Percentiles rank a stretch among this genome's conserved stretches.
phyloP scores from a whole-genome alignment of 352 stramenopile species.

The Blastocystis sp. region DNA sequence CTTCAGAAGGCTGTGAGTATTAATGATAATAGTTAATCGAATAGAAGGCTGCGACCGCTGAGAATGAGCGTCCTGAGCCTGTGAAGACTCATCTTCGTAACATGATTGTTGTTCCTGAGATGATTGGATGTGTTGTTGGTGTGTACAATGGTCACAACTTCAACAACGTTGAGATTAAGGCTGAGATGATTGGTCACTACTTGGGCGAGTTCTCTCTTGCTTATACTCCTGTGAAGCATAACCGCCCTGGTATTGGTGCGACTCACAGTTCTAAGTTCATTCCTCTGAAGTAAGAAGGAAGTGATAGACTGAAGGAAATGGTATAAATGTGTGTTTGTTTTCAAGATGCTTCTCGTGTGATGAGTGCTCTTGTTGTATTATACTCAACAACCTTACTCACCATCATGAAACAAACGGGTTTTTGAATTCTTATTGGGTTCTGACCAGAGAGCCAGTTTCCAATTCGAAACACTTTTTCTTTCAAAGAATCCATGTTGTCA shows the following conservation, averaged over 20 bases:
- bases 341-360: no score
- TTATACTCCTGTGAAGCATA: constrained; percentile 90
- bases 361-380: no score
- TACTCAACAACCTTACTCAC: no score
- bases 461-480: no score
- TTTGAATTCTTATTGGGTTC: no score
- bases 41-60: constrained; percentile 86
- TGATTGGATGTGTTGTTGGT: constrained; percentile 97
- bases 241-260: constrained; percentile 92
- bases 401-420: no score
- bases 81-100: constrained; percentile 99
- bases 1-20: constrained; percentile 87
- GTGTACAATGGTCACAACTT: constrained; percentile 99
- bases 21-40: constrained; percentile 68
- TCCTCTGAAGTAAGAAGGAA: constrained; percentile 86
- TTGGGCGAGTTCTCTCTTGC: constrained; percentile 95
- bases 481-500: no score
- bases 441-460: no score
- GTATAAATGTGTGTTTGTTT: no score
- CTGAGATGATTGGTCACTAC: constrained; percentile 99
- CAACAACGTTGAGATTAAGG: constrained; percentile 98
- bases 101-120: constrained; percentile 99
- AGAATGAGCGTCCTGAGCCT: constrained; percentile 81
- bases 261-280: constrained; percentile 66
- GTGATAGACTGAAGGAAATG: no score